Evolutionary conservation across 164 flowering plant species (phyloP), one percentile per base, ranked within the genome.

Genomic region (Chimonanthus salicifolius): DNA sequence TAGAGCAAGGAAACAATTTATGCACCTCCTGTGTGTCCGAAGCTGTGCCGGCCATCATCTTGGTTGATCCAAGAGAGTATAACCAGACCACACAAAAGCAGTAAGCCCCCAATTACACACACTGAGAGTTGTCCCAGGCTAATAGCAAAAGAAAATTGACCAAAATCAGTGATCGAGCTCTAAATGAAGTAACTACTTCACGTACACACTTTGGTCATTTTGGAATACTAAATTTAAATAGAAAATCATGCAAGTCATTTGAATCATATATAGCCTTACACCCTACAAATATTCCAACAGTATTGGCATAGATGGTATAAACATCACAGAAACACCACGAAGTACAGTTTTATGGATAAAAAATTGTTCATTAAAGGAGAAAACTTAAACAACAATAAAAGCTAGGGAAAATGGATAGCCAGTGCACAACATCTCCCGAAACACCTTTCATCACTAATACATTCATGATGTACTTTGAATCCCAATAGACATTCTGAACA

Each of bases 1-100:
- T 54, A 54, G 7, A 20, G 33, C 66, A 63, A 10, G 44, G 44
- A 20, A 33, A 20, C 66, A 33, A 45, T 13, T 2, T 33, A 6
- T 69, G 33, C 51, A 49, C 98, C 98, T 81, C 98, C 98, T 7
- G 90, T 49, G 77, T 90, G 94, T 74, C 97, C 98, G 83, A 92
- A 94, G 75, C 70, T 92, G 84, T 94, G 98, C 78, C 97, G 84
- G 3, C 90, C 92, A 69, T 88, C 90, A 84, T 94, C 98, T 88
- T 94, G 97, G 70, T 92, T 92, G 67, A 91, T 89, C 76, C 80
- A 82, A 45, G 90, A 86, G 70, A 94, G 92, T 60, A 90, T 85
- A 51, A 79, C 73, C 62, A 92, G 74, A 67, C 94, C 92, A 69
- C 80, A 82, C 47, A 92, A 78, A 67, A 90, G 84, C 74, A 92